These are phyloP conservation scores for Diutina neorugosa DNA, from an alignment of 1,139 yeast species.

Conservation along the genomic window DNA sequence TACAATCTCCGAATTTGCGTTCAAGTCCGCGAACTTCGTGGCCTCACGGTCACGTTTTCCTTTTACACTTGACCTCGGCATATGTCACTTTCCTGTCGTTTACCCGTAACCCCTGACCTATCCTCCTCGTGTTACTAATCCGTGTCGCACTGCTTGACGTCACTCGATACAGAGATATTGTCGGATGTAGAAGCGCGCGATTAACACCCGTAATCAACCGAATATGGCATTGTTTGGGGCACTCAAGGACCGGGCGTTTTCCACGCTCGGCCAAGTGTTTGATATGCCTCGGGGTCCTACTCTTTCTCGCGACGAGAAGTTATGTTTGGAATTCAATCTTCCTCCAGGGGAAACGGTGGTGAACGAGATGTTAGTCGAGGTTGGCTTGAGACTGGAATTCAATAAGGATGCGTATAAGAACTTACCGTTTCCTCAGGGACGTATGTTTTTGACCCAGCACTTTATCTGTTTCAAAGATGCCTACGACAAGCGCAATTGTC, in stretches of 20 bases:
- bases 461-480: constrained; percentile 65
- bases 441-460: constrained; percentile 57
- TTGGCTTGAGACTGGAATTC: constrained; percentile 36
- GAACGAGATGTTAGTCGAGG: constrained; percentile 60
- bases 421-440: constrained; percentile 37
- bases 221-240: constrained; percentile 10
- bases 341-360: constrained; percentile 62
- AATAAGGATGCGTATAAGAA: constrained; percentile 16
- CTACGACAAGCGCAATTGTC: constrained; percentile 56
- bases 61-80: too few species aligned
- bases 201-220: background rate
- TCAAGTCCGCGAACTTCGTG: background rate
- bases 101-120: background rate
- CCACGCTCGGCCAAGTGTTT: constrained; percentile 27
- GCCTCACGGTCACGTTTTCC: background rate
- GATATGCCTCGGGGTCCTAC: constrained; percentile 21
- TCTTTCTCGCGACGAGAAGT: constrained; percentile 53
- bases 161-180: background rate
- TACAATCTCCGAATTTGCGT: background rate
- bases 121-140: background rate
- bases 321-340: constrained; percentile 51
- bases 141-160: background rate
- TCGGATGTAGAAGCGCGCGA: background rate
- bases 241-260: constrained; percentile 13
- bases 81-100: background rate